Evolutionary conservation across 306 rosid species (phyloP), one percentile per base, ranked within the genome.

Genomic region (Comarum palustre): DNA sequence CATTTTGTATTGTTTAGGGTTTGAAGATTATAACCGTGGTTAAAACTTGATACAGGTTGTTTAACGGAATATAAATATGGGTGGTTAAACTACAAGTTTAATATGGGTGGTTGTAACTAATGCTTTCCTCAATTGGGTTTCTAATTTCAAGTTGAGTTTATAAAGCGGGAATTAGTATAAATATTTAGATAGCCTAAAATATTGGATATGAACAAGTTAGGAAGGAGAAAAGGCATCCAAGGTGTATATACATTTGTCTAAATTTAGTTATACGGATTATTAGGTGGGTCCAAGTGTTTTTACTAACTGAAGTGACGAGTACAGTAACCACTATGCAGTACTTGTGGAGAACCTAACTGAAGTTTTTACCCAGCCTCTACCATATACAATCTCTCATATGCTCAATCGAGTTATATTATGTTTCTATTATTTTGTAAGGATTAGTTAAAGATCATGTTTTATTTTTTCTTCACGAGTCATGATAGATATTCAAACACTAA

Each of bases 81-180:
- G 20, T 60, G 22, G 22, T 14, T 32, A 31, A 31, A 60, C 66
- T 60, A 60, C 19, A 60, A 60, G 66, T 60, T 60, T 60, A 60
- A 31, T 31, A 4, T 31, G 19, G 31, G 66, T 60, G 22, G 66
- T 60, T 60, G 42, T 32, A 60, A 31, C 66, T 31, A 60, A 60
- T 60, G 66, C 66, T 31, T 60, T 60, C n/a, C 22, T 32, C 42
- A 31, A 29, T 60, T 60, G 42, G 42, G 66, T 31, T 8, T 60
- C 66, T 29, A 31, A 59, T 59, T 59, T 14, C 65, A 22, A 60
- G 32, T 12, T 1, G 63, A 8, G 63, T 27, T 12, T 24, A 27
- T 1, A 38, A 25, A 24, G 17, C 62, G 13, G 19, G 2, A 57
- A 4, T 24, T 24, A 32, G 0, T 22, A 22, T 22, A 54, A 54